Percentiles rank a stretch among this genome's conserved stretches.
These are phyloP conservation scores for Plasmodium inui DNA, from an alignment of 169 alveolate species.

Conservation along the genomic window DNA sequence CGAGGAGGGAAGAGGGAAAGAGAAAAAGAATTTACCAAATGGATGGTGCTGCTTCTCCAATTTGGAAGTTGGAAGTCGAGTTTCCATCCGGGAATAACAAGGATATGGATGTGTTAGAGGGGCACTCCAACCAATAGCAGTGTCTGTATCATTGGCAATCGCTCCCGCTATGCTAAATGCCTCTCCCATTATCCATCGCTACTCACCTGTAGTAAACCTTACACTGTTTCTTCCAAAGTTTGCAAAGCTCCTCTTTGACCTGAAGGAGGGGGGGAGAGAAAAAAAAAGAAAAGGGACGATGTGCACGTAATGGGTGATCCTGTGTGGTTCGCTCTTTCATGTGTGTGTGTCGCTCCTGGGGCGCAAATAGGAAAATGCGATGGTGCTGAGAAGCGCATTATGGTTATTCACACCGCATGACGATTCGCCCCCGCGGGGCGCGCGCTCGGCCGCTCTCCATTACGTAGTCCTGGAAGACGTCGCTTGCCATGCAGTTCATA, in stretches of 20 bases:
- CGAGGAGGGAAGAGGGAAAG: not conserved
- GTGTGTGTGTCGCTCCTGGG: too few species aligned
- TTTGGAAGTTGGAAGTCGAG: not conserved
- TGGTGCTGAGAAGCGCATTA: not conserved
- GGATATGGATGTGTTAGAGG: not conserved
- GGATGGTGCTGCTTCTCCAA: not conserved
- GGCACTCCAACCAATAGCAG: not conserved
- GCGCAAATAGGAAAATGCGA: not conserved
- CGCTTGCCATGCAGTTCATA: slow-evolving; percentile 63
- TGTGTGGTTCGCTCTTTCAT: not conserved
- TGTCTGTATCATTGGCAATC: not conserved
- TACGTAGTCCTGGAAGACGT: slow-evolving; percentile 66
- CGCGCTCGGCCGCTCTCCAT: not conserved
- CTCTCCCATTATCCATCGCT: not conserved
- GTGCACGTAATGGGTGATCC: not conserved
- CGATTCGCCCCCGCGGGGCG: too few species aligned
- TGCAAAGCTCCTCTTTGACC: slow-evolving; percentile 66
- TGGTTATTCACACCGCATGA: too few species aligned
- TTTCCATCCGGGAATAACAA: not conserved
- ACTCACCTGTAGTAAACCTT: slow-evolving; percentile 66
- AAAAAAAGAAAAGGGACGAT: not conserved
- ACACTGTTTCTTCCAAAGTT: slow-evolving; percentile 67
- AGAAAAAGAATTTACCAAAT: not conserved
- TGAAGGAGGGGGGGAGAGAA: not conserved
- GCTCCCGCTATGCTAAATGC: not conserved